A percentile compares a stretch with the other conserved stretches of the same genome.
Conservation (phyloP, 306 rosid genomes). For the Cotoneaster glaucophyllus region DNA sequence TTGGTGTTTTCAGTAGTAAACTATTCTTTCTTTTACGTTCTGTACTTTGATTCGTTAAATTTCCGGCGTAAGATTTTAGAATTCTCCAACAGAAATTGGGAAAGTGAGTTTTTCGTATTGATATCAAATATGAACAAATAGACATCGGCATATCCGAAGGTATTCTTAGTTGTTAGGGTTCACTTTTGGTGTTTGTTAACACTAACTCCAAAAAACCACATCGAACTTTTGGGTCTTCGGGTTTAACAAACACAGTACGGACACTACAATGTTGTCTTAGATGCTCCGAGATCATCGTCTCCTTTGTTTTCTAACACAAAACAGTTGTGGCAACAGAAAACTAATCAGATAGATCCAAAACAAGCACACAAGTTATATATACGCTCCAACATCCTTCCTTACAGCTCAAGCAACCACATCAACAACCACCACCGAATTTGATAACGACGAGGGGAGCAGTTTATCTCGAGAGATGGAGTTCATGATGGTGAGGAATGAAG, state of each 20-base stretch:
- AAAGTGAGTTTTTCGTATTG: too few species aligned
- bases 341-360: slow-evolving; percentile 36
- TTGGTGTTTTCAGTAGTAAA: too few species aligned
- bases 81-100: too few species aligned
- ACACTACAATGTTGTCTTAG: slow-evolving; percentile 17
- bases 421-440: not conserved
- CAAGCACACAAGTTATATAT: slow-evolving; percentile 22
- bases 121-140: not conserved
- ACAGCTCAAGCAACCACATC: slow-evolving; percentile 5
- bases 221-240: slow-evolving; percentile 10
- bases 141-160: not conserved
- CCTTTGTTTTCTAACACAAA: slow-evolving; percentile 26
- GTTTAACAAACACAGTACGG: slow-evolving; percentile 18
- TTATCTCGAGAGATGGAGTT: slow-evolving; percentile 19
- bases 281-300: slow-evolving; percentile 27
- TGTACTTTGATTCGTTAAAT: too few species aligned
- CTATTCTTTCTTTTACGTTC: too few species aligned
- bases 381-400: not conserved
- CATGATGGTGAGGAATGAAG: slow-evolving; percentile 41
- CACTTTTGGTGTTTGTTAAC: not conserved
- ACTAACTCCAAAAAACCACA: not conserved
- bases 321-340: slow-evolving; percentile 13
- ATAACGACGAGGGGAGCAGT: not conserved
- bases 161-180: not conserved
- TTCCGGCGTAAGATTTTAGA: too few species aligned